Conservation (phyloP, 2,329 filamentous ascomycete species). For the Talaromyces sp. region DNA sequence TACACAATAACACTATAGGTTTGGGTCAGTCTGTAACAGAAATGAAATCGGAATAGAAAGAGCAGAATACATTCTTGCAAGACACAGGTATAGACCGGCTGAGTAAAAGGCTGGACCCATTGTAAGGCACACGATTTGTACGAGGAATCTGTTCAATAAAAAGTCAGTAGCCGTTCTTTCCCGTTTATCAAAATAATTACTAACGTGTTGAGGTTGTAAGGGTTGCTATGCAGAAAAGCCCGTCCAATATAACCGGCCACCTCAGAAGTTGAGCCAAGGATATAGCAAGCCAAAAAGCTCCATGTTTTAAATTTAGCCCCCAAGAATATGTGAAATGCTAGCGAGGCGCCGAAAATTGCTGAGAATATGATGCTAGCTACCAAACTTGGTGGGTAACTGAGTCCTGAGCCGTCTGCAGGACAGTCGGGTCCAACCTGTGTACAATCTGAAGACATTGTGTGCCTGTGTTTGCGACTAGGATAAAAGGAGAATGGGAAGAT, state of each 20-base stretch:
- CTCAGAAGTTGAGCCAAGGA: background rate
- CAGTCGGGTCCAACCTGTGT: background rate
- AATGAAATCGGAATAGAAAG: background rate
- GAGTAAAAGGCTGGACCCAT: conserved; percentile 1
- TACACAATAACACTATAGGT: background rate
- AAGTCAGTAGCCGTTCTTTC: background rate
- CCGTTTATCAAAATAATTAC: background rate
- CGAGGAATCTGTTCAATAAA: background rate
- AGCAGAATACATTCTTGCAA: background rate
- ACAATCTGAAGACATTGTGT: background rate
- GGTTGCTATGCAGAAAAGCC: background rate
- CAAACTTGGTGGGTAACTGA: background rate
- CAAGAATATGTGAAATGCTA: background rate
- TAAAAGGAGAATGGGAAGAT: background rate
- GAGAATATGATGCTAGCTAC: background rate
- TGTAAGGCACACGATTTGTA: conserved; percentile 3
- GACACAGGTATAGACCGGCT: background rate
- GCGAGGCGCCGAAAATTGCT: background rate
- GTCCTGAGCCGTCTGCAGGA: background rate
- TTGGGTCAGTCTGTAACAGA: background rate
- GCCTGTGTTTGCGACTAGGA: background rate
- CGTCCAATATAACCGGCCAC: conserved; percentile 1
- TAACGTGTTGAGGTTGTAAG: background rate
- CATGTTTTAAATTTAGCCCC: background rate
- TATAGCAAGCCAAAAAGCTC: background rate